Evolutionary conservation across 768 basidiomycete genomes (phyloP).

Genomic region (Pleurotus salmoneostramineus): DNA sequence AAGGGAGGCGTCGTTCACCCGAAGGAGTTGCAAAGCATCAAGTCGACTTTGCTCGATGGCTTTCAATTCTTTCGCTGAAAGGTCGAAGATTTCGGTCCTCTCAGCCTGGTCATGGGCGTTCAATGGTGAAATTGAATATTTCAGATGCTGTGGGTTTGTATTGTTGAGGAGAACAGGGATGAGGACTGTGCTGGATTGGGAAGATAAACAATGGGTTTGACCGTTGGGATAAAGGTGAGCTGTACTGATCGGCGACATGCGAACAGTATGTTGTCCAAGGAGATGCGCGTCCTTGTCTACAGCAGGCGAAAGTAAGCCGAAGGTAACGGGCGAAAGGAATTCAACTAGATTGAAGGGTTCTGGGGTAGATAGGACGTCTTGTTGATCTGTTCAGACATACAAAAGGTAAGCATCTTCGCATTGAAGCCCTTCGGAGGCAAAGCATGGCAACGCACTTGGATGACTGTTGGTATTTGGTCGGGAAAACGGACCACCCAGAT

Average conservation of each 20-base stretch:
- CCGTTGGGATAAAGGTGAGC: conserved; percentile 81
- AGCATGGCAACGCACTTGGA: conserved; percentile 23
- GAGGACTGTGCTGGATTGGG: conserved; percentile 49
- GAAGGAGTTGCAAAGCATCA: conserved; percentile 44
- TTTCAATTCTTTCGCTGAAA: conserved; percentile 63
- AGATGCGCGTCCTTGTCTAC: conserved; percentile 53
- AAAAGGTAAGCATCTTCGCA: too few relatives aligned
- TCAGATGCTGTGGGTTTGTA: conserved; percentile 67
- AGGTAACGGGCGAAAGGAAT: conserved; percentile 43
- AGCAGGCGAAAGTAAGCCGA: conserved; percentile 36
- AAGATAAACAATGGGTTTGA: conserved; percentile 70
- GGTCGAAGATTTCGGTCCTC: conserved; percentile 49
- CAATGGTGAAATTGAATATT: conserved; percentile 72
- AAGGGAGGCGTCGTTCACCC: conserved; percentile 26
- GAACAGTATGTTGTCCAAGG: conserved; percentile 86
- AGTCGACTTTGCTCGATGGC: conserved; percentile 58
- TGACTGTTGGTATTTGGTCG: conserved; percentile 11
- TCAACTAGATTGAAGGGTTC: conserved; percentile 45
- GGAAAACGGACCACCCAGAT: conserved; percentile 27
- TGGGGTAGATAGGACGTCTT: conserved; percentile 36
- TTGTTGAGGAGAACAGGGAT: conserved; percentile 90
- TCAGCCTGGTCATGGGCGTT: conserved; percentile 29
- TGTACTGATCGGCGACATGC: conserved; percentile 91
- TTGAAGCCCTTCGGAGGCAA: too few relatives aligned
- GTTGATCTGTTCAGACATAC: conserved; percentile 18